A percentile compares a stretch with the other conserved stretches of the same genome.
phyloP scores from a whole-genome alignment of 1,284 basidiomycete genomes.

The Coniferiporia sulphurascens region DNA sequence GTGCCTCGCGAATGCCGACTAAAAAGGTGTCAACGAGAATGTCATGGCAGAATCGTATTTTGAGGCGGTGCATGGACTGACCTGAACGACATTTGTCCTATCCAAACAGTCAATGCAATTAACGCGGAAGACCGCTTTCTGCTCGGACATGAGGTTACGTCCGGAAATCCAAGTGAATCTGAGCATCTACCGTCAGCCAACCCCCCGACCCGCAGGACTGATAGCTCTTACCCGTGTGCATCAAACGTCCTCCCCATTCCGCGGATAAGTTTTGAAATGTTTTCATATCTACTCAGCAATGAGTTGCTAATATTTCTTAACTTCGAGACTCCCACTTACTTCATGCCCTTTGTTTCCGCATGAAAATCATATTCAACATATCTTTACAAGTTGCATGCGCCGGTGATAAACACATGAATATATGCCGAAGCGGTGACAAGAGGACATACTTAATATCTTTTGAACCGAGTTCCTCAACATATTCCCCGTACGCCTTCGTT shows the following conservation, averaged over 20 bases:
- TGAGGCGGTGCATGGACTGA: conserved; percentile 25
- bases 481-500: conserved; percentile 74
- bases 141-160: conserved; percentile 66
- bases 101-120: conserved; percentile 95
- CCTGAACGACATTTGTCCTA: conserved; percentile 87
- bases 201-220: neutral
- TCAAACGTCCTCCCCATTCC: conserved; percentile 70
- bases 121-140: conserved; percentile 79
- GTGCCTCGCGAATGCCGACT: conserved; percentile 88
- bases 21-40: conserved; percentile 15
- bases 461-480: conserved; percentile 54
- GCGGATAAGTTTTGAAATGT: conserved; percentile 77
- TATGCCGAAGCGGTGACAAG: neutral
- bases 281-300: conserved; percentile 65
- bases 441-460: conserved; percentile 55
- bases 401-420: neutral
- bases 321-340: conserved; percentile 41
- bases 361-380: conserved; percentile 89
- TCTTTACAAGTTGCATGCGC: conserved; percentile 26
- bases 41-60: conserved; percentile 1
- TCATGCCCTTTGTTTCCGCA: conserved; percentile 85
- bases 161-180: conserved; percentile 87
- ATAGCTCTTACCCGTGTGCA: conserved; percentile 56
- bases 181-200: conserved; percentile 9
- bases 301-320: neutral